phyloP scores from a whole-genome alignment of 306 rosid species.

The Citrullus mucosospermus region DNA sequence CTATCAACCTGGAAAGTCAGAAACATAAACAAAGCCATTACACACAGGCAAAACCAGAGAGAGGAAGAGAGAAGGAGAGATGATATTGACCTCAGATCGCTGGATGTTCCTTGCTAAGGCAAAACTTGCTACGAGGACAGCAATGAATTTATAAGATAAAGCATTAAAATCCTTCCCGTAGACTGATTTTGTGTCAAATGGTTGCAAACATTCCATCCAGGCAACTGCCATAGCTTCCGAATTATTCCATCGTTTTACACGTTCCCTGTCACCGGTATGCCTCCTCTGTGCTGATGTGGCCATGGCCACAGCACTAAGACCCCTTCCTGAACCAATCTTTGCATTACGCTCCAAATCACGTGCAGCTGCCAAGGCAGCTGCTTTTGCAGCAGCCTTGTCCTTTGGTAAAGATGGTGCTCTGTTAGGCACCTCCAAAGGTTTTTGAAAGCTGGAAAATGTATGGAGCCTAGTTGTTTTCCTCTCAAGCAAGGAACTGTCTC shows the following conservation, averaged over 20 bases:
- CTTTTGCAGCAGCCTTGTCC: constrained; percentile 92
- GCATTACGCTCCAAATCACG: constrained; percentile 82
- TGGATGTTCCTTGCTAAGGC: constrained; percentile 93
- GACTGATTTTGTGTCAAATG: constrained; percentile 87
- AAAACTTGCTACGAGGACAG: constrained; percentile 93
- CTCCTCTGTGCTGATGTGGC: constrained; percentile 96
- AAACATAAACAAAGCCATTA: constrained; percentile 1
- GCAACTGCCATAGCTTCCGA: constrained; percentile 99
- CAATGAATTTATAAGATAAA: constrained; percentile 73
- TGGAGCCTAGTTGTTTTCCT: constrained; percentile 66
- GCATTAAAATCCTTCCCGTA: constrained; percentile 95
- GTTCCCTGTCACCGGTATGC: constrained; percentile 70
- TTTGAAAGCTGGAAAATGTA: constrained; percentile 90
- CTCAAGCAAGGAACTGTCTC: constrained; percentile 76
- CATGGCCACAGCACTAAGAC: constrained; percentile 98
- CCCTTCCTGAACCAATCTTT: constrained; percentile 93
- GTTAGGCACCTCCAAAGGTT: constrained; percentile 47
- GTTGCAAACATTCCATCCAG: constrained; percentile 96
- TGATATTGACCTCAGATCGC: constrained; percentile 70
- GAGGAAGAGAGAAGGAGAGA: neutral
- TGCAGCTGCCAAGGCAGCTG: constrained; percentile 92
- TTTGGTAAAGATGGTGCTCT: constrained; percentile 61
- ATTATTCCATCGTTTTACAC: constrained; percentile 77
- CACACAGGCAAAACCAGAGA: neutral
- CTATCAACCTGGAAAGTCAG: constrained; percentile 68